Evolutionary conservation across 176 grass and related monocot species (phyloP).

Genomic region (Urochloa ruziziensis): DNA sequence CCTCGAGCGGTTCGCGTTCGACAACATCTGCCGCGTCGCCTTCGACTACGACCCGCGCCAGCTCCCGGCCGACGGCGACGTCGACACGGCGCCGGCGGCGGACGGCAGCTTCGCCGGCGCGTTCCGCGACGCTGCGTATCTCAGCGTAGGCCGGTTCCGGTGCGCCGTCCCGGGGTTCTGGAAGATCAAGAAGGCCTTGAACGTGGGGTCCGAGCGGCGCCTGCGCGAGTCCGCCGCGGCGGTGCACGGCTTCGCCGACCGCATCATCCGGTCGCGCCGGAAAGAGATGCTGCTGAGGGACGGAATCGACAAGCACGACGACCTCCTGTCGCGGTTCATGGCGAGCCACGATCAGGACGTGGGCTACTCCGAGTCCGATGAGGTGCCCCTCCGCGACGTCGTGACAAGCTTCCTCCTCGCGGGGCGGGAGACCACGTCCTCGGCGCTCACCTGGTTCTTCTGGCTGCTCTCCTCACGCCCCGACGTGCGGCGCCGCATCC

Average conservation of each 20-base stretch:
- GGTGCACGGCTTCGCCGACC: slow-evolving; percentile 58
- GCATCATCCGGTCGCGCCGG: slow-evolving; percentile 50
- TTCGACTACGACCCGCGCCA: slow-evolving; percentile 60
- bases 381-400: slow-evolving; percentile 70
- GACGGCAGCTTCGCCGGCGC: slow-evolving; percentile 46
- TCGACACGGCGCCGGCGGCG: not conserved
- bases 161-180: slow-evolving; percentile 55
- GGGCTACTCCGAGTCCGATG: slow-evolving; percentile 41
- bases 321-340: slow-evolving; percentile 63
- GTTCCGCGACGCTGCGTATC: slow-evolving; percentile 56
- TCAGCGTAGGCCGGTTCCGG: slow-evolving; percentile 57
- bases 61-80: not conserved
- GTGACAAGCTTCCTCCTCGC: slow-evolving; percentile 77
- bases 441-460: slow-evolving; percentile 80
- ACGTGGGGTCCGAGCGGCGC: slow-evolving; percentile 55
- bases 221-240: slow-evolving; percentile 43
- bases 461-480: slow-evolving; percentile 71
- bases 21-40: slow-evolving; percentile 71
- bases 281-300: slow-evolving; percentile 29
- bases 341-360: slow-evolving; percentile 40
- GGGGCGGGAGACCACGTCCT: slow-evolving; percentile 63
- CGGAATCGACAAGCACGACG: slow-evolving; percentile 45
- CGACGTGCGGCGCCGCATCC: slow-evolving; percentile 46
- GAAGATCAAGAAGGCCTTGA: slow-evolving; percentile 54
- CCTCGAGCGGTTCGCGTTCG: slow-evolving; percentile 69